Base-by-base conservation (phyloP, 2,329 filamentous ascomycete species). In the Xylogone sp. region DNA sequence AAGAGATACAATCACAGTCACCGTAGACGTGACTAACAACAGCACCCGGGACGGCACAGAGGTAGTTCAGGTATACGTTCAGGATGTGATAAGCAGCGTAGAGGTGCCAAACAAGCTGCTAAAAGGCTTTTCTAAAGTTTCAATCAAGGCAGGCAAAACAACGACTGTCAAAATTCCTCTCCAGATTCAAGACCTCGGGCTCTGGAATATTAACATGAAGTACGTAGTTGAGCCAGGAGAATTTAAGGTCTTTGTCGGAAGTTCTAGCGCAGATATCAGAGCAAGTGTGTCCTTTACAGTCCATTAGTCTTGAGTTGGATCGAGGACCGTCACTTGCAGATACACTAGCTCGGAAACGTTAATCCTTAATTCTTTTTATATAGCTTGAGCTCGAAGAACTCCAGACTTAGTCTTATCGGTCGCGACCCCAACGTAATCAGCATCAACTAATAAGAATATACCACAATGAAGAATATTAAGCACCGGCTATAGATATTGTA, bases 211-310 rank as follows among this genome's bases (percentile, higher is more conserved):
- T 12, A 72, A 68, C 29, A 86, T 88, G 83, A 70, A 84, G 65
- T 90, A 90, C 66, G 83, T 88, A 21, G 86, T 90, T 34, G 87
- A 90, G 74, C 79, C 79, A 2, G 87, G 87, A 1, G 77, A 84
- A 42, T 90, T 90, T 64, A 68, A 75, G 4, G 71, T 88, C 9
- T 71, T 76, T 50, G 77, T 86, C 16, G 87, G 85, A n/a, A 75
- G 72, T 49, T 79, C 77, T 21, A 85, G 82, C 58, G 69, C 70
- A 50, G 77, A 84, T 64, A 62, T 85, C 50, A 75, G 75, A 56
- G 71, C 71, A 0, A 84, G 81, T 60, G 73, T 75, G 29, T 84
- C 76, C 1, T 74, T 84, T 44, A 79, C 75, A 5, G 79, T 84
- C 39, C 13, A 13, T 24, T 51, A 45, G 42, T 31, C 27, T n/a